Percentiles rank a stretch among this genome's conserved stretches.
phyloP scores from a whole-genome alignment of 2,329 filamentous ascomycete genomes.

The Ampelomyces quisqualis region DNA sequence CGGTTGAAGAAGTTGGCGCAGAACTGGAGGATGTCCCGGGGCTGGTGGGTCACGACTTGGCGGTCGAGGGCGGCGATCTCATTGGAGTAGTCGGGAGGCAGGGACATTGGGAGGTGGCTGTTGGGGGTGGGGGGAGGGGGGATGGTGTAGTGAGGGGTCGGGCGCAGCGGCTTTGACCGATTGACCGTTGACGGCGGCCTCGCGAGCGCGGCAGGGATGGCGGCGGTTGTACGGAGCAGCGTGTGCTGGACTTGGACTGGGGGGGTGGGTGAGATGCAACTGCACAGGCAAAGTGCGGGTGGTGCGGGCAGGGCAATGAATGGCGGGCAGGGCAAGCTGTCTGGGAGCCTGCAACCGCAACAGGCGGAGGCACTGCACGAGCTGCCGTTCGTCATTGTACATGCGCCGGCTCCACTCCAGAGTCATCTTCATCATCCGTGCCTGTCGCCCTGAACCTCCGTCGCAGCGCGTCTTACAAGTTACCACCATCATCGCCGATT shows the following conservation, averaged over 20 bases:
- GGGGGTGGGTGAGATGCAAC: no score
- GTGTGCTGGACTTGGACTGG: no score
- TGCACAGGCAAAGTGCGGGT: constrained; percentile 9
- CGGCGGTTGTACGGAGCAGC: constrained; percentile 31
- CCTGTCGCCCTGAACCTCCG: no score
- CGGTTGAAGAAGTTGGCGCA: constrained; percentile 68
- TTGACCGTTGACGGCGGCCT: constrained; percentile 26
- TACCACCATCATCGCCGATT: constrained; percentile 20
- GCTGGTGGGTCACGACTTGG: constrained; percentile 60
- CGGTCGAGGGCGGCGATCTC: constrained; percentile 65
- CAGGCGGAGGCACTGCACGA: no score
- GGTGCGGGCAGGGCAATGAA: constrained; percentile 20
- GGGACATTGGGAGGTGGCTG: constrained; percentile 42
- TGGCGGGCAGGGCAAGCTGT: constrained; percentile 22
- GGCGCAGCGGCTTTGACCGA: constrained; percentile 42
- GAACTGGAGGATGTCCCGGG: constrained; percentile 67
- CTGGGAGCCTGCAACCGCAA: constrained; percentile 14
- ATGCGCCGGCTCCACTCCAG: constrained; percentile 11
- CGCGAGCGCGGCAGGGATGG: constrained; percentile 42
- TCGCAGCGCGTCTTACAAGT: constrained; percentile 18
- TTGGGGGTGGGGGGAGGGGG: no score
- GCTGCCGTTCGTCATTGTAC: constrained; percentile 29
- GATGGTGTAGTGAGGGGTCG: constrained; percentile 34
- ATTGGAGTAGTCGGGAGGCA: constrained; percentile 51
- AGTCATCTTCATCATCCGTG: no score